Percentiles rank a stretch among this genome's conserved stretches.
Evolutionary conservation across 2,329 filamentous ascomycete species (phyloP).

Genomic region (Colletotrichum scovillei): DNA sequence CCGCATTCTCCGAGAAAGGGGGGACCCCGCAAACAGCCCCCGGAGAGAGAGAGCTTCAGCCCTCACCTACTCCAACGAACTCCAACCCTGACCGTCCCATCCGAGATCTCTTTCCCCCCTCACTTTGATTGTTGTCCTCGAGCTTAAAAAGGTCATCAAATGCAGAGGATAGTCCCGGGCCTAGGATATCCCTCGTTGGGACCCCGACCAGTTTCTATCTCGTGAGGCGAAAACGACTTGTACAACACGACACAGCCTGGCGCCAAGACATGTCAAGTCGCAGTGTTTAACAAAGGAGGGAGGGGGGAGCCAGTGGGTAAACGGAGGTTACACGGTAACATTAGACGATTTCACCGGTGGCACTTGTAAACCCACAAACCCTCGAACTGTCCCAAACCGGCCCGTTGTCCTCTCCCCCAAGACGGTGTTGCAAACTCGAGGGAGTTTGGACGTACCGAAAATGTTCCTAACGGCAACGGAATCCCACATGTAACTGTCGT

Average conservation of each 20-base stretch:
- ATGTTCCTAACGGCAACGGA: not conserved
- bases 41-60: not conserved
- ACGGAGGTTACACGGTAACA: not conserved
- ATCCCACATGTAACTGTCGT: not conserved
- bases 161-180: not conserved
- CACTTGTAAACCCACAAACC: not conserved
- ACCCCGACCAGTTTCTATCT: not conserved
- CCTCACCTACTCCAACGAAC: not conserved
- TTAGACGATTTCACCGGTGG: not conserved
- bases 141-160: not conserved
- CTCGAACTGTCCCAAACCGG: not conserved
- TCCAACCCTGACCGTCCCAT: not conserved
- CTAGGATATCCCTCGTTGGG: not conserved
- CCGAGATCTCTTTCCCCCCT: not conserved
- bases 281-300: not conserved
- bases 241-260: not conserved
- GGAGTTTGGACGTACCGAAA: not conserved
- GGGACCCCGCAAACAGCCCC: not conserved
- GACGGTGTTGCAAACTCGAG: not conserved
- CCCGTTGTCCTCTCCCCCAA: not conserved
- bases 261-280: slow-evolving; percentile 2
- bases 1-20: not conserved
- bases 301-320: not conserved
- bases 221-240: not conserved
- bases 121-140: not conserved